phyloP scores from a whole-genome alignment of 2,329 filamentous ascomycete species.

The Fusarium sp. region DNA sequence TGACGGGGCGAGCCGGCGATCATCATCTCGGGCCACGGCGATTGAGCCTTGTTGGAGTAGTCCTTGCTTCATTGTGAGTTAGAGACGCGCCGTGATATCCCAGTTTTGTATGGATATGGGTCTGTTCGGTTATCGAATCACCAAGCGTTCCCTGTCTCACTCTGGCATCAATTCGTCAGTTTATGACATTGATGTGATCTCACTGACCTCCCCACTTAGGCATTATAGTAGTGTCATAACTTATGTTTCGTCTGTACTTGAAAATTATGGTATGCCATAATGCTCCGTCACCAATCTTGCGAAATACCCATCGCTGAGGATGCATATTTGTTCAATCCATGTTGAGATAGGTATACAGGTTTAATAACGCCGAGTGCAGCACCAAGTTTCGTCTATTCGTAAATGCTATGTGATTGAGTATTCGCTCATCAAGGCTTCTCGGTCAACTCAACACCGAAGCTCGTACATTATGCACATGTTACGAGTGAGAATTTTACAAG shows the following conservation, averaged over 20 bases:
- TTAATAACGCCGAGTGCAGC: no score
- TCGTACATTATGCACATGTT: no score
- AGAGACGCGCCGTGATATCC: slow-evolving; percentile 9
- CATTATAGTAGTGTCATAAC: not conserved
- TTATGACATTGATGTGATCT: slow-evolving; percentile 1
- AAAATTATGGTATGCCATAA: no score
- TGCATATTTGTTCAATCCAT: no score
- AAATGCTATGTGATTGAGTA: no score
- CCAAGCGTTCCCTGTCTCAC: slow-evolving; percentile 5
- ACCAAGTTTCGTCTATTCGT: no score
- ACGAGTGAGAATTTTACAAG: no score
- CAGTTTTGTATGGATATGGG: slow-evolving; percentile 1
- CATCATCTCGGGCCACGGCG: slow-evolving; percentile 30
- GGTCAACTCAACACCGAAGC: no score
- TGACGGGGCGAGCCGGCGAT: slow-evolving; percentile 27
- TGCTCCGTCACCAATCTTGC: no score
- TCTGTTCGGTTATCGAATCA: slow-evolving; percentile 19
- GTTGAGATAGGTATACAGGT: no score
- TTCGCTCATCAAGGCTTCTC: no score
- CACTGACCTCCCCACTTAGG: not conserved
- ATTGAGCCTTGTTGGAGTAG: slow-evolving; percentile 10
- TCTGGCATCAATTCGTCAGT: not conserved
- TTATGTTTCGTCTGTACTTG: not conserved
- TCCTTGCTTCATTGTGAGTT: slow-evolving; percentile 9
- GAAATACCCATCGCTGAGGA: no score